Conservation (phyloP, 805 yeast species). For the Yarrowia alimentaria region DNA sequence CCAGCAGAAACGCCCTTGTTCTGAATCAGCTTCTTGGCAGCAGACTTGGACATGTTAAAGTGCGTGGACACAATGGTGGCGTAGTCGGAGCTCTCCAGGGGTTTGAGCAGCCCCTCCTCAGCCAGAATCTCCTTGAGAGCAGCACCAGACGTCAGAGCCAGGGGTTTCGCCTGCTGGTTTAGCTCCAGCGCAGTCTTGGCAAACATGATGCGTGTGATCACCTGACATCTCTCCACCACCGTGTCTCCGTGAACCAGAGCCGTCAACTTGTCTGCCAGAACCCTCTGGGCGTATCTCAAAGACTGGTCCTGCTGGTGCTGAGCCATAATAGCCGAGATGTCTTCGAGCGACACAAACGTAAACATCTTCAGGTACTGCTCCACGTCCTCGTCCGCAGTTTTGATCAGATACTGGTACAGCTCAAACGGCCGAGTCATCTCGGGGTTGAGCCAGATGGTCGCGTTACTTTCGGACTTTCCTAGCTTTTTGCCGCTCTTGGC, state of each 20-base stretch:
- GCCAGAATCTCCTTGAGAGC: slow-evolving; percentile 56
- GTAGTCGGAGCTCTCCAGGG: slow-evolving; percentile 41
- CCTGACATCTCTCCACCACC: slow-evolving; percentile 62
- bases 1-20: slow-evolving; percentile 78
- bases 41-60: slow-evolving; percentile 45
- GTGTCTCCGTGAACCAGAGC: slow-evolving; percentile 82
- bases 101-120: slow-evolving; percentile 54
- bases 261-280: slow-evolving; percentile 79
- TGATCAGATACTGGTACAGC: slow-evolving; percentile 80
- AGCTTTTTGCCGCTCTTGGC: slow-evolving; percentile 89
- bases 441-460: slow-evolving; percentile 72
- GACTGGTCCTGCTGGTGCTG: slow-evolving; percentile 62
- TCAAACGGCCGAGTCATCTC: slow-evolving; percentile 75
- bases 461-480: slow-evolving; percentile 97
- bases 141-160: slow-evolving; percentile 41
- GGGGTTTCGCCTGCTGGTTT: slow-evolving; percentile 34
- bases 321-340: slow-evolving; percentile 54
- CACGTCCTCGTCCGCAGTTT: slow-evolving; percentile 74
- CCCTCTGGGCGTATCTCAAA: slow-evolving; percentile 65
- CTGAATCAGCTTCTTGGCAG: slow-evolving; percentile 58
- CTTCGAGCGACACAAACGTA: slow-evolving; percentile 67
- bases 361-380: slow-evolving; percentile 66
- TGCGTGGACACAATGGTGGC: slow-evolving; percentile 53
- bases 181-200: slow-evolving; percentile 50
- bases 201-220: slow-evolving; percentile 66